These are phyloP conservation scores for Boletellus sp. DNA, from an alignment of 768 basidiomycete genomes.

Conservation along the genomic window DNA sequence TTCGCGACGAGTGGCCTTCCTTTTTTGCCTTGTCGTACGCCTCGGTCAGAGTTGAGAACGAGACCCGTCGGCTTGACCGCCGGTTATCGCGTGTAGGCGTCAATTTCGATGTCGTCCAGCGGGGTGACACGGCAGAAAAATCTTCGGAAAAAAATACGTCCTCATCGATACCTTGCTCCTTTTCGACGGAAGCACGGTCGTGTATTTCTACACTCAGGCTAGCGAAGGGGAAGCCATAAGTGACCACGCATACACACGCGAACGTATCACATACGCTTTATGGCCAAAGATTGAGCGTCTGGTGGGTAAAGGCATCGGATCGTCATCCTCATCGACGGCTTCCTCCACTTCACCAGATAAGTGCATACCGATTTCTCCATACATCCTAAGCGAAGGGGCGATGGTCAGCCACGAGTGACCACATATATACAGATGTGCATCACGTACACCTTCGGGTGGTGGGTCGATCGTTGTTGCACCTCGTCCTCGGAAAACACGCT, in stretches of 20 bases:
- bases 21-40: background rate
- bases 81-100: background rate
- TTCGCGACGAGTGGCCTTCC: background rate
- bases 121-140: background rate
- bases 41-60: background rate
- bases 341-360: too few relatives aligned
- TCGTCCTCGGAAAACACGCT: background rate
- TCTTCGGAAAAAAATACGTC: background rate
- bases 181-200: background rate
- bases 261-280: background rate
- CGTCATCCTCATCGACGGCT: too few relatives aligned
- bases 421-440: too few relatives aligned
- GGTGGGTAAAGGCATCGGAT: too few relatives aligned
- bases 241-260: background rate
- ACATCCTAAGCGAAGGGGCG: too few relatives aligned
- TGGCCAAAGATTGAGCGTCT: background rate
- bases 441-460: too few relatives aligned
- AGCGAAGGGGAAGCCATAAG: background rate
- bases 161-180: background rate
- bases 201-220: background rate
- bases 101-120: background rate
- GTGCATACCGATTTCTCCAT: too few relatives aligned
- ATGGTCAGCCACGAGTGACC: too few relatives aligned
- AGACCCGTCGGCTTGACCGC: background rate
- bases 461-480: background rate